A percentile compares a stretch with the other conserved stretches of the same genome.
Evolutionary conservation across 106 monocot genomes (phyloP).

Genomic region (Dendrobium huoshanense): DNA sequence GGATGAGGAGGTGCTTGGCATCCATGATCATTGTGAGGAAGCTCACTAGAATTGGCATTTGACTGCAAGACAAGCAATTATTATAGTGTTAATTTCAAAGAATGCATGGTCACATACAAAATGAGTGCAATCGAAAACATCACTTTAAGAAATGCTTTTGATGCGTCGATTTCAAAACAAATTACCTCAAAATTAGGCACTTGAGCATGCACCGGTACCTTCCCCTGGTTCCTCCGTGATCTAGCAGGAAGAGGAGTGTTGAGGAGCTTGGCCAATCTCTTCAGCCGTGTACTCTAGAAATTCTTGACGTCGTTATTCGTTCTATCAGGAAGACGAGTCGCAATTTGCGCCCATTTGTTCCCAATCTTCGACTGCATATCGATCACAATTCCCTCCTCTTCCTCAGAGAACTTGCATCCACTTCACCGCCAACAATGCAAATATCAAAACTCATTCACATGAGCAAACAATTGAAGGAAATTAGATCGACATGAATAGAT

Average conservation of each 20-base stretch:
- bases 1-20: not conserved
- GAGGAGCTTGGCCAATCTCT: constrained; percentile 60
- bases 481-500: not conserved
- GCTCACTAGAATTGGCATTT: not conserved
- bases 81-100: not conserved
- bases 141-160: not conserved
- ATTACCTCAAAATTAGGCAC: constrained; percentile 2
- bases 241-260: constrained; percentile 10
- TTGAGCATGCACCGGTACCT: not conserved
- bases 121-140: not conserved
- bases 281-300: constrained; percentile 89
- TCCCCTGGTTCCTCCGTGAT: constrained; percentile 19
- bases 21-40: not conserved
- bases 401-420: constrained; percentile 66
- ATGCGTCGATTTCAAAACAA: too few relatives aligned
- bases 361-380: constrained; percentile 62
- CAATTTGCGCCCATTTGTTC: constrained; percentile 86
- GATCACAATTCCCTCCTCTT: constrained; percentile 72
- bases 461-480: not conserved
- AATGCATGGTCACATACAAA: not conserved
- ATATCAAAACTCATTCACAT: not conserved
- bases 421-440: constrained; percentile 13
- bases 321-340: constrained; percentile 56
- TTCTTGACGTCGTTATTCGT: constrained; percentile 95
- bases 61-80: not conserved